These are phyloP conservation scores for Aspergillus diversus DNA, from an alignment of 495 filamentous ascomycete genomes.

Conservation along the genomic window DNA sequence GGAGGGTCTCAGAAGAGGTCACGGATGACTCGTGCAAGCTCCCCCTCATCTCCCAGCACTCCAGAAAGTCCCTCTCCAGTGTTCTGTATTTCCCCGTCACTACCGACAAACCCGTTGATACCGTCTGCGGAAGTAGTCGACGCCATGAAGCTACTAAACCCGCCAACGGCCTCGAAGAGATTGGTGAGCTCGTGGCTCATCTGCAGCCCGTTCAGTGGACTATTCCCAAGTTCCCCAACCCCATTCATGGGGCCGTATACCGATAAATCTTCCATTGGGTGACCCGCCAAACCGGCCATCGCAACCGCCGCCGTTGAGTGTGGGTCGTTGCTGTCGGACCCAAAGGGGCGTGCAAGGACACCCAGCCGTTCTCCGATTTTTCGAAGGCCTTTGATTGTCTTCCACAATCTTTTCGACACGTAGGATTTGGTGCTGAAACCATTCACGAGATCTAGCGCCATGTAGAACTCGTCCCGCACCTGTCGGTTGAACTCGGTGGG, in stretches of 20 bases:
- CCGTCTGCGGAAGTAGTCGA: conserved; percentile 38
- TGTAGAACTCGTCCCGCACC: conserved; percentile 84
- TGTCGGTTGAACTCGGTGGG: conserved; percentile 73
- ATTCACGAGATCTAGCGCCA: conserved; percentile 81
- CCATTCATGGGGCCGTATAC: conserved; percentile 53
- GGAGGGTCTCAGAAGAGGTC: conserved; percentile 59
- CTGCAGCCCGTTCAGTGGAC: conserved; percentile 62
- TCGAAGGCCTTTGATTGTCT: conserved; percentile 76
- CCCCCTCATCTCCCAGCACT: conserved; percentile 63
- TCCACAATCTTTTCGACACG: conserved; percentile 80
- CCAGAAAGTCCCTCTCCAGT: conserved; percentile 51
- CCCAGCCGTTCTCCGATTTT: conserved; percentile 80
- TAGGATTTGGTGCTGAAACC: conserved; percentile 78
- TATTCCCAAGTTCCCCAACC: conserved; percentile 57
- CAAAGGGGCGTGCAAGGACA: conserved; percentile 55
- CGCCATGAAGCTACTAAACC: conserved; percentile 52
- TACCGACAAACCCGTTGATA: conserved; percentile 47
- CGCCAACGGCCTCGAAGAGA: conserved; percentile 72
- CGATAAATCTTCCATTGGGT: conserved; percentile 63
- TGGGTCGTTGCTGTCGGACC: conserved; percentile 51
- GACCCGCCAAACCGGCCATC: conserved; percentile 75
- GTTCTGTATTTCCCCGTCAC: conserved; percentile 49
- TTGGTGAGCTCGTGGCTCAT: conserved; percentile 68
- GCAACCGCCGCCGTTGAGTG: conserved; percentile 70
- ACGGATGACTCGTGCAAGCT: conserved; percentile 64